Evolutionary conservation across 2,329 filamentous ascomycete species (phyloP).

Genomic region (Penicillium italicum): DNA sequence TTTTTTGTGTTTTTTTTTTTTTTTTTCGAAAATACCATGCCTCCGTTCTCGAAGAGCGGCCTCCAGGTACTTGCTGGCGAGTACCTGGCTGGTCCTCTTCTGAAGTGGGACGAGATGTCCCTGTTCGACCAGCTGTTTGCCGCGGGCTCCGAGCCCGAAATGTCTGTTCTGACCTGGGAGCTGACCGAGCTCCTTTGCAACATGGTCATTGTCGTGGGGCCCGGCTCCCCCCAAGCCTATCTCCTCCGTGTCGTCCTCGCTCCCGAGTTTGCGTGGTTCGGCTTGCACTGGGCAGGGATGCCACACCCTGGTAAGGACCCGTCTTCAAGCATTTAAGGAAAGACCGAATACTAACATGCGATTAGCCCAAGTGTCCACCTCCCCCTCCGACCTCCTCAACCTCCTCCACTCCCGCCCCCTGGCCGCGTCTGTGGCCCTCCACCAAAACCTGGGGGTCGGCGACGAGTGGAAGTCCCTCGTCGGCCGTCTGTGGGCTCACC

Average conservation of each 20-base stretch:
- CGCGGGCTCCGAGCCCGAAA: neutral
- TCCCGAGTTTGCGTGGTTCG: constrained; percentile 9
- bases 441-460: neutral
- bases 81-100: neutral
- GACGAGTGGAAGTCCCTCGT: neutral
- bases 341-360: neutral
- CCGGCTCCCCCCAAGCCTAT: neutral
- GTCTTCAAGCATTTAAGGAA: neutral
- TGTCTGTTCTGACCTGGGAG: neutral
- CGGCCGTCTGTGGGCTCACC: neutral
- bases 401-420: neutral
- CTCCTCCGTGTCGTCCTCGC: constrained; percentile 5
- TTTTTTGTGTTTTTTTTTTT: neutral
- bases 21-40: neutral
- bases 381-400: neutral
- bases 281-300: constrained; percentile 6
- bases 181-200: constrained; percentile 1
- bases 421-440: neutral
- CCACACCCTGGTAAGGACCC: neutral
- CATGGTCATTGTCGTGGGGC: constrained; percentile 8
- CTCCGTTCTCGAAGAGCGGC: neutral
- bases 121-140: constrained; percentile 2
- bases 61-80: constrained; percentile 4
- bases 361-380: neutral
- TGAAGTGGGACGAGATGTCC: neutral